These are phyloP conservation scores for Gastrolobium bilobum DNA, from an alignment of 306 rosid genomes.

Conservation along the genomic window DNA sequence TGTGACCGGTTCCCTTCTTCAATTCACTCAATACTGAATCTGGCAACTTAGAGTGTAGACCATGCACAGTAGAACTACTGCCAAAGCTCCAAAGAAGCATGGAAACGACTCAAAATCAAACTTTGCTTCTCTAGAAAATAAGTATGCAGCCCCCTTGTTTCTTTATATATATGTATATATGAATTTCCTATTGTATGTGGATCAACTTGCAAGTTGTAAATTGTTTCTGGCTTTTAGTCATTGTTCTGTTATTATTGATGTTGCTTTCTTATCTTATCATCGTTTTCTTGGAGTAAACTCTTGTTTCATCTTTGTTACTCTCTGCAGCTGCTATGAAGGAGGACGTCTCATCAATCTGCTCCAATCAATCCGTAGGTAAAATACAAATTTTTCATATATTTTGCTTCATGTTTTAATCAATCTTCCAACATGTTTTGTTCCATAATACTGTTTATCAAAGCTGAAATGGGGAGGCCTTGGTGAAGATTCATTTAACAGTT, in stretches of 20 bases:
- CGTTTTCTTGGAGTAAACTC: slow-evolving; percentile 11
- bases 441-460: slow-evolving; percentile 17
- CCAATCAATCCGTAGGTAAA: slow-evolving; percentile 67
- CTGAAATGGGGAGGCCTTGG: neutral
- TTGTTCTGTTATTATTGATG: neutral
- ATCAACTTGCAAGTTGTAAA: neutral
- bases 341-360: slow-evolving; percentile 63
- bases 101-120: slow-evolving; percentile 38
- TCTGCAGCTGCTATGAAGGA: slow-evolving; percentile 70
- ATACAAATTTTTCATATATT: neutral
- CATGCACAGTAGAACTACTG: slow-evolving; percentile 43
- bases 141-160: slow-evolving; percentile 35
- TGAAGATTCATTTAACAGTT: slow-evolving; percentile 20
- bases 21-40: slow-evolving; percentile 11
- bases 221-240: slow-evolving; percentile 14
- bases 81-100: slow-evolving; percentile 49
- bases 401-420: slow-evolving; percentile 18
- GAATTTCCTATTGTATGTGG: neutral
- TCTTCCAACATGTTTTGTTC: slow-evolving; percentile 21
- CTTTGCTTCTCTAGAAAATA: slow-evolving; percentile 27
- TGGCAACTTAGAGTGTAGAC: slow-evolving; percentile 24
- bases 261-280: slow-evolving; percentile 8
- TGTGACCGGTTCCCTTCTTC: slow-evolving; percentile 17
- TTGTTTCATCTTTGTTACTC: slow-evolving; percentile 13
- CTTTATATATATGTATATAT: neutral